A percentile compares a stretch with the other conserved stretches of the same genome.
Conservation (phyloP, 306 rosid species). For the Medicago lupulina region DNA sequence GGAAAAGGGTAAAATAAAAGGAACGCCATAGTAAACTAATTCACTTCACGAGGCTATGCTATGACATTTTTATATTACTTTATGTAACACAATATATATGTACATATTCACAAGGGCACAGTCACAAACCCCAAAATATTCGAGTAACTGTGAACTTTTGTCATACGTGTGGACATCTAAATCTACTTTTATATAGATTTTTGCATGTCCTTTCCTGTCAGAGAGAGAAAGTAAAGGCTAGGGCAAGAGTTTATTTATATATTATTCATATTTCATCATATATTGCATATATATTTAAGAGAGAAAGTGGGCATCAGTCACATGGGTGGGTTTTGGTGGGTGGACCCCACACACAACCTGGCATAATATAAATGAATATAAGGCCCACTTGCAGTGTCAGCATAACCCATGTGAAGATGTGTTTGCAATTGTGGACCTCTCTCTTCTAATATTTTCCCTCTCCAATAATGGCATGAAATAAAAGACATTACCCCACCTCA, state of each 20-base stretch:
- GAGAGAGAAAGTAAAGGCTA: slow-evolving; percentile 37
- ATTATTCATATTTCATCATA: no score
- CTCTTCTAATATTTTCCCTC: slow-evolving; percentile 15
- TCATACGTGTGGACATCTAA: slow-evolving; percentile 65
- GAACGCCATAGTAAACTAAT: not conserved
- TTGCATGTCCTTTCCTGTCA: slow-evolving; percentile 53
- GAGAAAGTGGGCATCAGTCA: slow-evolving; percentile 48
- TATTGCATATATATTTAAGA: no score
- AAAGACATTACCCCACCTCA: slow-evolving; percentile 43
- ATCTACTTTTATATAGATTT: slow-evolving; percentile 48
- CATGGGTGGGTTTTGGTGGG: slow-evolving; percentile 61
- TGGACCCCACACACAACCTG: slow-evolving; percentile 58
- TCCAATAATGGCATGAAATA: slow-evolving; percentile 47
- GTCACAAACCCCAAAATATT: slow-evolving; percentile 52
- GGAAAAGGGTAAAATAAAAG: not conserved
- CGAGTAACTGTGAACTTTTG: slow-evolving; percentile 69
- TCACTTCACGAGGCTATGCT: not conserved
- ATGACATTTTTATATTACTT: not conserved
- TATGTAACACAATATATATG: not conserved
- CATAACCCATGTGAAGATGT: slow-evolving; percentile 67
- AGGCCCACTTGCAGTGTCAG: slow-evolving; percentile 66
- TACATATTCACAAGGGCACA: slow-evolving; percentile 9
- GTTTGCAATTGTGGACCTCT: slow-evolving; percentile 45
- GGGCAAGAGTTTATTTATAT: not conserved
- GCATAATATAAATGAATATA: slow-evolving; percentile 52